These are phyloP conservation scores for Aureoboletus auriporus DNA, from an alignment of 768 basidiomycete species.

Conservation along the genomic window DNA sequence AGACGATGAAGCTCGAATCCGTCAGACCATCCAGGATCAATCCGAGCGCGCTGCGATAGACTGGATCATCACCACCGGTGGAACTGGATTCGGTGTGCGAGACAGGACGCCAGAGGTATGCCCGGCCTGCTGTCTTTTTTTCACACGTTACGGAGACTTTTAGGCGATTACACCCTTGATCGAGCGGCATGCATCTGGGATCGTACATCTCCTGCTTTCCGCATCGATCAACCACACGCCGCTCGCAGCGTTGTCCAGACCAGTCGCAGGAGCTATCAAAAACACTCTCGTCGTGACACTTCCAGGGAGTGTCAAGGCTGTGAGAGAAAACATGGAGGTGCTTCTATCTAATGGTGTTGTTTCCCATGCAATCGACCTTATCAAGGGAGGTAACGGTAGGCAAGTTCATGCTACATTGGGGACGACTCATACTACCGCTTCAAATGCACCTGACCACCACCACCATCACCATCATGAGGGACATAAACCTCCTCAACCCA, in stretches of 20 bases:
- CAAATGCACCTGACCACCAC: conserved; percentile 23
- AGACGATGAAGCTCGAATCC: conserved; percentile 59
- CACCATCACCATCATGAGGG: conserved; percentile 35
- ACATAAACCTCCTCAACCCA: conserved; percentile 49
- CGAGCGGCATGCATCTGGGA: conserved; percentile 62
- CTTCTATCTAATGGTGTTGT: conserved; percentile 57
- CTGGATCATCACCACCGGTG: conserved; percentile 80
- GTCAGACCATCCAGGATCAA: conserved; percentile 43
- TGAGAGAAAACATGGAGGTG: conserved; percentile 68
- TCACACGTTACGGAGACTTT: not conserved
- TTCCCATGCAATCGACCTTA: conserved; percentile 68
- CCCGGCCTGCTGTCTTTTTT: not conserved
- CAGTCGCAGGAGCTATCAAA: conserved; percentile 69
- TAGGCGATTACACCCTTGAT: conserved; percentile 64
- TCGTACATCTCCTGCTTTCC: conserved; percentile 70
- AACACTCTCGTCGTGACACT: conserved; percentile 73
- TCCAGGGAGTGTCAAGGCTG: conserved; percentile 83
- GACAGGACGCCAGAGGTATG: conserved; percentile 82
- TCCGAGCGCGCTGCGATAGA: conserved; percentile 47
- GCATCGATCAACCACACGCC: conserved; percentile 71
- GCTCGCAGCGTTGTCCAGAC: conserved; percentile 77
- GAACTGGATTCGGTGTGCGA: conserved; percentile 79
- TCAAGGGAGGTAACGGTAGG: conserved; percentile 63
- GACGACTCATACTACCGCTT: conserved; percentile 18
- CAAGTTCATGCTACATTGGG: conserved; percentile 52